Evolutionary conservation across 2,329 filamentous ascomycete species (phyloP).

Genomic region (Alternaria sp.): DNA sequence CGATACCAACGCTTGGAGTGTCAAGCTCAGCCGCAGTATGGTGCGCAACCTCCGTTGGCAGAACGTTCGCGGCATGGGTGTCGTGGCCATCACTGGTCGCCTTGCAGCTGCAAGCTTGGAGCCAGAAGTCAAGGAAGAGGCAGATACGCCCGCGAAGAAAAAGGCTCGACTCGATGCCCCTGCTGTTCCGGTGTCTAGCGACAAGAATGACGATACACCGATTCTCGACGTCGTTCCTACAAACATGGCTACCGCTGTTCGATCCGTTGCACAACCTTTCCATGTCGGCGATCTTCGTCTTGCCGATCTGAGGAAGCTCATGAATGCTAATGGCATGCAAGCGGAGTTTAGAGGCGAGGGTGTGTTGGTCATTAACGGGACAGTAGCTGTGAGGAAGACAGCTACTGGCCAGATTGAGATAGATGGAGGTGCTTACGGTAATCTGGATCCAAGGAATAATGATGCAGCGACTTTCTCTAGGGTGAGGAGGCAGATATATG

Average conservation of each 20-base stretch:
- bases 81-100: constrained; percentile 88
- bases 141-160: constrained; percentile 57
- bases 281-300: constrained; percentile 93
- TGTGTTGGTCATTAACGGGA: constrained; percentile 85
- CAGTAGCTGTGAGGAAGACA: constrained; percentile 87
- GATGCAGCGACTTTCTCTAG: constrained; percentile 76
- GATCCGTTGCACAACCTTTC: constrained; percentile 81
- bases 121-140: constrained; percentile 47
- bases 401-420: constrained; percentile 87
- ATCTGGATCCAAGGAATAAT: constrained; percentile 52
- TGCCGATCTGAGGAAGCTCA: constrained; percentile 82
- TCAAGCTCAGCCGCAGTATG: constrained; percentile 84
- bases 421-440: constrained; percentile 61
- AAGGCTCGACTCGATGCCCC: constrained; percentile 53
- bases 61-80: constrained; percentile 84
- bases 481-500: constrained; percentile 90
- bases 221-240: constrained; percentile 66
- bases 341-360: constrained; percentile 95
- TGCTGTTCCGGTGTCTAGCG: constrained; percentile 54
- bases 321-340: constrained; percentile 78
- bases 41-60: constrained; percentile 93
- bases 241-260: constrained; percentile 72
- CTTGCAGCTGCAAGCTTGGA: constrained; percentile 59
- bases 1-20: constrained; percentile 96
- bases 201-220: constrained; percentile 57